phyloP scores from a whole-genome alignment of 768 basidiomycete species.

The Lepiota subincarnata region DNA sequence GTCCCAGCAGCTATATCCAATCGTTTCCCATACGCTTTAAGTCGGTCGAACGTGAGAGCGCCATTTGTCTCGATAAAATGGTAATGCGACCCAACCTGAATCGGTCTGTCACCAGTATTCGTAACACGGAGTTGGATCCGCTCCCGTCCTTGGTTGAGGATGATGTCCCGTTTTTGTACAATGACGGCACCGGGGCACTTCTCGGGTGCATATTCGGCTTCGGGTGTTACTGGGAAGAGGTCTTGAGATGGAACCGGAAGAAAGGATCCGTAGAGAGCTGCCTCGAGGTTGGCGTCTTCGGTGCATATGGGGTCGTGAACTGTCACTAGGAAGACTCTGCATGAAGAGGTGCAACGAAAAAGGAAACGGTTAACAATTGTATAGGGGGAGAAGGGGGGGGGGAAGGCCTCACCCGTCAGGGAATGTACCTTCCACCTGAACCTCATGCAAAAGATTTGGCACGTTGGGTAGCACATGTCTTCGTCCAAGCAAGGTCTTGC shows the following conservation, averaged over 20 bases:
- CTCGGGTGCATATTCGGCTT: slow-evolving; percentile 45
- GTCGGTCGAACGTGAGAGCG: slow-evolving; percentile 77
- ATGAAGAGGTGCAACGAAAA: not conserved
- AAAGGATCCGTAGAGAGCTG: slow-evolving; percentile 95
- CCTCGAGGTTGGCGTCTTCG: slow-evolving; percentile 67
- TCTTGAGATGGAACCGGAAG: slow-evolving; percentile 70
- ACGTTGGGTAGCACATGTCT: slow-evolving; percentile 88
- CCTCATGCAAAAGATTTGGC: slow-evolving; percentile 68
- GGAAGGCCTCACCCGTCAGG: slow-evolving; percentile 61
- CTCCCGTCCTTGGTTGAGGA: slow-evolving; percentile 71
- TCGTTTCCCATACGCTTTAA: slow-evolving; percentile 73
- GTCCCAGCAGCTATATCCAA: slow-evolving; percentile 95
- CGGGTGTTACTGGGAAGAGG: slow-evolving; percentile 56
- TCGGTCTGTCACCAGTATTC: slow-evolving; percentile 90
- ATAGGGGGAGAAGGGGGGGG: not conserved
- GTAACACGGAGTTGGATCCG: slow-evolving; percentile 72
- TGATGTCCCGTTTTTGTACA: slow-evolving; percentile 57
- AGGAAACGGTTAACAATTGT: not conserved
- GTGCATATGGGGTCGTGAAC: slow-evolving; percentile 94
- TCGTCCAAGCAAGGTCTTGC: slow-evolving; percentile 83
- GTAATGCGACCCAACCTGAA: slow-evolving; percentile 94
- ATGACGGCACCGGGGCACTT: slow-evolving; percentile 76
- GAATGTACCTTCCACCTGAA: slow-evolving; percentile 95
- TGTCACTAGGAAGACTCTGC: slow-evolving; percentile 90
- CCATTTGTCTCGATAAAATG: slow-evolving; percentile 91